Conservation (phyloP, 441 rosid species). For the Erysimum pusillum region DNA sequence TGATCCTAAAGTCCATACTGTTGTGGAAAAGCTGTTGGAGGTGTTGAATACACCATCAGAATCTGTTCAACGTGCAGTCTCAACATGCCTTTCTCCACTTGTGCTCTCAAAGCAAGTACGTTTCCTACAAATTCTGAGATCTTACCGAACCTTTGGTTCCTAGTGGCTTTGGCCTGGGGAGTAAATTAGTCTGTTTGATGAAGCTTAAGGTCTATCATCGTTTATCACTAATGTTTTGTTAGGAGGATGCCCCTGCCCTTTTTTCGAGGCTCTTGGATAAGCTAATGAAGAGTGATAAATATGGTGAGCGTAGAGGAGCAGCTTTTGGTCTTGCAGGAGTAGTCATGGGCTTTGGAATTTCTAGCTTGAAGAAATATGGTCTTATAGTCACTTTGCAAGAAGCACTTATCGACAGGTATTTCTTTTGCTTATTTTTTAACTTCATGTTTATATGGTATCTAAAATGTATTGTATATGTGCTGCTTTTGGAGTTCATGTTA, state of each 20-base stretch:
- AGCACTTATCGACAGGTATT: slow-evolving; percentile 86
- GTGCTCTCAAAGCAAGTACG: slow-evolving; percentile 88
- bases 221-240: slow-evolving; percentile 37
- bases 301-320: slow-evolving; percentile 99
- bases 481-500: not conserved
- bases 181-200: slow-evolving; percentile 6
- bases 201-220: slow-evolving; percentile 4
- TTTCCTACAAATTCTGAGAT: slow-evolving; percentile 26
- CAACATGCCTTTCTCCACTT: slow-evolving; percentile 91
- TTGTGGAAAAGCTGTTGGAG: slow-evolving; percentile 96
- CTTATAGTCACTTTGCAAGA: slow-evolving; percentile 69
- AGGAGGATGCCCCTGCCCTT: slow-evolving; percentile 88
- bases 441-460: slow-evolving; percentile 10
- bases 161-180: slow-evolving; percentile 16
- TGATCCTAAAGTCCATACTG: slow-evolving; percentile 95
- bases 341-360: slow-evolving; percentile 93
- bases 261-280: slow-evolving; percentile 84
- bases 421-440: slow-evolving; percentile 16
- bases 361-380: slow-evolving; percentile 87
- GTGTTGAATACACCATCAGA: slow-evolving; percentile 98
- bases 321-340: slow-evolving; percentile 99
- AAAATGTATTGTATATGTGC: slow-evolving; percentile 9
- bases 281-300: slow-evolving; percentile 92
- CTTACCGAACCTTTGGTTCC: slow-evolving; percentile 6
- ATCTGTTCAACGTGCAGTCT: slow-evolving; percentile 99